phyloP scores from a whole-genome alignment of 2,329 filamentous ascomycete species.

The Alternaria gansuensis region DNA sequence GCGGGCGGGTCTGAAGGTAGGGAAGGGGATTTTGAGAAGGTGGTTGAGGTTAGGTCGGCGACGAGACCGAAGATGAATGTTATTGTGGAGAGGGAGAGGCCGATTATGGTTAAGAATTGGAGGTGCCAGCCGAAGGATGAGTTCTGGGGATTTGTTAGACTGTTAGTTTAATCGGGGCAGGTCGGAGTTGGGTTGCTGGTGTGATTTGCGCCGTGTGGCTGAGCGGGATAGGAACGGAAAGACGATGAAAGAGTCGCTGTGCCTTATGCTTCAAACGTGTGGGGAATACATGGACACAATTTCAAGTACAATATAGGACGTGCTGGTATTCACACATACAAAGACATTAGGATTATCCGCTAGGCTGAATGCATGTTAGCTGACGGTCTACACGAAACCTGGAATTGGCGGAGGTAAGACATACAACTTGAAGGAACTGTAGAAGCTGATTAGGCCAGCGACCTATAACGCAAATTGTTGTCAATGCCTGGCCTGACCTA shows the following conservation, averaged over 20 bases:
- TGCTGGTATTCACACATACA: constrained; percentile 22
- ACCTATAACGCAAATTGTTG: constrained; percentile 30
- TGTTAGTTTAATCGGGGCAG: not conserved
- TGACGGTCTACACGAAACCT: not conserved
- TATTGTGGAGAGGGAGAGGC: constrained; percentile 67
- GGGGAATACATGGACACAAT: not conserved
- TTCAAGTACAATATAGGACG: not conserved
- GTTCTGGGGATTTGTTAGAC: constrained; percentile 51
- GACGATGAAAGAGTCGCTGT: not conserved
- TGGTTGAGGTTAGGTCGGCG: constrained; percentile 63
- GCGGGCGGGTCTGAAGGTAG: constrained; percentile 7
- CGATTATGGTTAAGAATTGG: constrained; percentile 79
- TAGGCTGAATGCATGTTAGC: constrained; percentile 33
- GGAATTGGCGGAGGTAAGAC: not conserved
- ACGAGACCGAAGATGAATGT: constrained; percentile 70
- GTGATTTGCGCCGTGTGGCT: not conserved
- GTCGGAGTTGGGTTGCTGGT: no score
- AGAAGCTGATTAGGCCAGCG: constrained; percentile 56
- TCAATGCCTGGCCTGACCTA: not conserved
- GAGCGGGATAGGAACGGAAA: not conserved
- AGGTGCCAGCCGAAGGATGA: constrained; percentile 73
- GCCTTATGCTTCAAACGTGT: not conserved
- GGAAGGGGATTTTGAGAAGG: constrained; percentile 36
- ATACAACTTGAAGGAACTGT: constrained; percentile 56
- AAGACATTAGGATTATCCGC: constrained; percentile 44